Base-by-base conservation (phyloP, 345 rosid genomes). In the Heritiera fomes region DNA sequence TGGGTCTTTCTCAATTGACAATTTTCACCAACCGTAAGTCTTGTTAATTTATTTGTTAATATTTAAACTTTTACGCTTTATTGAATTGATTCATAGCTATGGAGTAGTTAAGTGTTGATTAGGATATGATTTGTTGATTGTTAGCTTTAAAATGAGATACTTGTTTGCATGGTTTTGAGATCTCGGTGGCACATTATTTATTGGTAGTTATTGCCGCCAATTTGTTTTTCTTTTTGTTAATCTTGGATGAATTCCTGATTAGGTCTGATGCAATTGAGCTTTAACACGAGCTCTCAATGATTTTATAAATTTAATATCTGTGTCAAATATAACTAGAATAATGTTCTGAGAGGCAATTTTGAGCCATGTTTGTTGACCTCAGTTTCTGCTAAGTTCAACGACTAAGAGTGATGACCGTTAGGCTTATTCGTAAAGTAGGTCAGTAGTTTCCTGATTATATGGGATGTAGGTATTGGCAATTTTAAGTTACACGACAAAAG, bases 21-120 rank as follows among this genome's bases (percentile, higher is more conserved):
- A 84, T 77, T 84, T 90, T 80, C 92, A 85, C 82, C 97, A 87
- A 73, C 91, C 99, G 98, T 94, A 87, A 90, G 97, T 90, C 53
- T 67, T 40, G 74, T 41, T 23, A 13, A 12, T 9, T 73, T n/a
- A 20, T 75, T 77, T 17, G 18, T 73, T 67, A 23, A 10, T 12
- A 40, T 13, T 15, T 52, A 32, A 52, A 20, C 43, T 73, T 40
- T 78, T 61, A 47, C 23, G 79, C 50, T 61, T 81, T 59, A 34
- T 61, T 61, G 80, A 68, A 81, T 81, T 73, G 73, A 10, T 62
- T 79, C 69, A 50, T 59, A 32, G 66, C 38, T 78, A 47, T 46
- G 34, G n/a, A 47, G 80, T 52, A 38, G 50, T 68, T 40, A n/a
- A 12, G 28, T 55, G 8, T 81, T 46, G 63, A 41, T 14, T 28